Percentiles rank a stretch among this genome's conserved stretches.
phyloP scores from a whole-genome alignment of 2,329 filamentous ascomycete species.

The Pseudogymnoascus sp. region DNA sequence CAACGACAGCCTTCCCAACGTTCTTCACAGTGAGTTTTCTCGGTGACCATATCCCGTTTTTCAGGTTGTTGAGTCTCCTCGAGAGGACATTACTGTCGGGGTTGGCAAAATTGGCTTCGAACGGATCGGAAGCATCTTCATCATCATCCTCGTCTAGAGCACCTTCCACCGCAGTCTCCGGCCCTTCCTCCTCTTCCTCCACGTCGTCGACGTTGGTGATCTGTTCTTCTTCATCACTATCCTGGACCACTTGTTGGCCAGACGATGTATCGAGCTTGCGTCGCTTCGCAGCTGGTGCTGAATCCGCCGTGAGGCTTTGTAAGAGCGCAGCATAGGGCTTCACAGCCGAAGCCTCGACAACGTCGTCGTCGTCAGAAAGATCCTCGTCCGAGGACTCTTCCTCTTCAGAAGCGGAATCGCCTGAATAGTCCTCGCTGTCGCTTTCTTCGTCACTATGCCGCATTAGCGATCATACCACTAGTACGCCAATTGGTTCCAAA shows the following conservation, averaged over 20 bases:
- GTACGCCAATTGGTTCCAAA: background rate
- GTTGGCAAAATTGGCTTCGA: slow-evolving; percentile 70
- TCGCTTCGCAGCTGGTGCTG: slow-evolving; percentile 45
- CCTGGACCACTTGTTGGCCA: slow-evolving; percentile 11
- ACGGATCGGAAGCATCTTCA: slow-evolving; percentile 58
- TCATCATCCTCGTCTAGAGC: slow-evolving; percentile 39
- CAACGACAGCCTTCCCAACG: slow-evolving; percentile 41
- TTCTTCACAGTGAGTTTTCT: slow-evolving; percentile 37
- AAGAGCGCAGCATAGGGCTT: slow-evolving; percentile 52
- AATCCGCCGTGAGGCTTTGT: slow-evolving; percentile 46
- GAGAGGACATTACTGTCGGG: slow-evolving; percentile 56
- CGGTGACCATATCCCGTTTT: slow-evolving; percentile 44
- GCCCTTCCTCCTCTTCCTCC: slow-evolving; percentile 44
- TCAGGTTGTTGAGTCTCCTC: slow-evolving; percentile 43
- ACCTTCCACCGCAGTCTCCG: slow-evolving; percentile 30
- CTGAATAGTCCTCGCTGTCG: slow-evolving; percentile 29
- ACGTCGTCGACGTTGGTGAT: slow-evolving; percentile 36
- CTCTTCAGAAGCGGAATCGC: slow-evolving; percentile 34
- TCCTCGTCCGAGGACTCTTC: slow-evolving; percentile 38
- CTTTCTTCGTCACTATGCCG: slow-evolving; percentile 19
- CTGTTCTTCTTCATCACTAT: slow-evolving; percentile 28
- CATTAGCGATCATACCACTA: slow-evolving; percentile 11
- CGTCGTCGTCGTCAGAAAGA: slow-evolving; percentile 37
- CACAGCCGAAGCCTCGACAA: slow-evolving; percentile 29
- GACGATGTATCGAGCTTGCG: slow-evolving; percentile 43